Conservation (phyloP, 2,329 filamentous ascomycete species). For the Xylariaceae sp. region DNA sequence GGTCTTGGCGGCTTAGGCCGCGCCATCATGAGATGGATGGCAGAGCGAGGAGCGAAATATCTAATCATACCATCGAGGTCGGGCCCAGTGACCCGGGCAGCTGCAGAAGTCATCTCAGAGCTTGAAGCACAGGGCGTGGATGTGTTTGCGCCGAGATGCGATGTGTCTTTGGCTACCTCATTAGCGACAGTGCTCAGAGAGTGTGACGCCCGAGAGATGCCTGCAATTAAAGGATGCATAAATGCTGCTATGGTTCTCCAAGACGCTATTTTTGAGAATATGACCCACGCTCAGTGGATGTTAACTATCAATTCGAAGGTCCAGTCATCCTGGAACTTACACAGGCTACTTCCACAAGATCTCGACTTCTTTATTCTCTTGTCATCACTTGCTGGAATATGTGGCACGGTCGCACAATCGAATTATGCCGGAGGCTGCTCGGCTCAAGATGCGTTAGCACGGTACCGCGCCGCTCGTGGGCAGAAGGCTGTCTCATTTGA, state of each 20-base stretch:
- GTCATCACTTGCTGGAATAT: conserved; percentile 35
- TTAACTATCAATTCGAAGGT: conserved; percentile 35
- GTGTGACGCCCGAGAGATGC: conserved; percentile 25
- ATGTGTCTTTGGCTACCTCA: conserved; percentile 27
- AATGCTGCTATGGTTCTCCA: conserved; percentile 51
- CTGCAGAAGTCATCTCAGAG: conserved; percentile 27
- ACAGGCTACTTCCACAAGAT: conserved; percentile 28
- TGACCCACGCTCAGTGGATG: conserved; percentile 36
- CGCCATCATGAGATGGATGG: conserved; percentile 37
- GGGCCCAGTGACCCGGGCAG: conserved; percentile 26
- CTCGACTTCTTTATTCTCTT: conserved; percentile 40
- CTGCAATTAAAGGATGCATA: conserved; percentile 49
- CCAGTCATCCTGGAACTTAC: conserved; percentile 31
- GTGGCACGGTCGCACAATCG: conserved; percentile 32
- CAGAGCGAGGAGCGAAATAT: conserved; percentile 31
- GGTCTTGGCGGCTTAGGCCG: conserved; percentile 40
- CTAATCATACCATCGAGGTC: conserved; percentile 35
- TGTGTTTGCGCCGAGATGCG: conserved; percentile 31
- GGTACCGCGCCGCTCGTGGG: conserved; percentile 28
- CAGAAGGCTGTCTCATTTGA: conserved; percentile 34
- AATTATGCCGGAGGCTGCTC: conserved; percentile 38
- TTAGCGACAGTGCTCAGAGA: conserved; percentile 25
- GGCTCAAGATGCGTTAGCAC: conserved; percentile 36
- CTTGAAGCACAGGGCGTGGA: conserved; percentile 23
- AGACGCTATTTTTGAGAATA: conserved; percentile 37